Percentiles rank a stretch among this genome's conserved stretches.
These are phyloP conservation scores for Ascochyta clinopodiicola DNA, from an alignment of 2,329 filamentous ascomycete genomes.

Conservation along the genomic window DNA sequence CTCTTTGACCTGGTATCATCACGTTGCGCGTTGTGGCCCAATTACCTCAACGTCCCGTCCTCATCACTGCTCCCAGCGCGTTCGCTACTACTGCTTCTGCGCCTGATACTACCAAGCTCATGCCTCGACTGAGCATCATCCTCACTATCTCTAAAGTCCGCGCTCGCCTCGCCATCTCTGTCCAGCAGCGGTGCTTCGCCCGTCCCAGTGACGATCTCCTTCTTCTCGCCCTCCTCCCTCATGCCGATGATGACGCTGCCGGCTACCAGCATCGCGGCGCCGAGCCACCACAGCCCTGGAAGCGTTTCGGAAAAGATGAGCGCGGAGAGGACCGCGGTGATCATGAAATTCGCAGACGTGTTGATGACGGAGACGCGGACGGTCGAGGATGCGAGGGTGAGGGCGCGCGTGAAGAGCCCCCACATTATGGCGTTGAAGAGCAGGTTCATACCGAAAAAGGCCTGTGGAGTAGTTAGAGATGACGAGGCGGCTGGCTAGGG, in stretches of 20 bases:
- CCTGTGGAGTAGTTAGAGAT: conserved; percentile 50
- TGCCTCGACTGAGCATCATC: conserved; percentile 32
- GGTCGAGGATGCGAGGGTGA: conserved; percentile 76
- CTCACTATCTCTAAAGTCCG: conserved; percentile 48
- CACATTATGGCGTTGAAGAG: conserved; percentile 83
- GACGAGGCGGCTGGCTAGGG: neutral
- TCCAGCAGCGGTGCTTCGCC: conserved; percentile 32
- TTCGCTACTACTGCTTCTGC: conserved; percentile 12
- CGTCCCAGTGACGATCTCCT: conserved; percentile 33
- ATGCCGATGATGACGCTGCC: conserved; percentile 80
- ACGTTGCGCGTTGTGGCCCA: neutral
- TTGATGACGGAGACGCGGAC: conserved; percentile 84
- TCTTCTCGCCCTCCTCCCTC: conserved; percentile 63
- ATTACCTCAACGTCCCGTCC: conserved; percentile 40
- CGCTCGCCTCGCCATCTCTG: conserved; percentile 21
- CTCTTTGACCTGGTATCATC: neutral
- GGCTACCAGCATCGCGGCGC: conserved; percentile 73
- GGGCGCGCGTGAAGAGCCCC: conserved; percentile 79
- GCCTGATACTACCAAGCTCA: conserved; percentile 39
- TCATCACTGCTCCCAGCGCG: conserved; percentile 35
- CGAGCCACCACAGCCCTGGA: conserved; percentile 78
- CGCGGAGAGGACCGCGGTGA: conserved; percentile 75
- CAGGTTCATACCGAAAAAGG: conserved; percentile 78
- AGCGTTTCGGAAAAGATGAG: conserved; percentile 74
- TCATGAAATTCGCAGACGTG: conserved; percentile 80